Base-by-base conservation (phyloP, 108 stramenopile species). In the Epipyxis sp. region DNA sequence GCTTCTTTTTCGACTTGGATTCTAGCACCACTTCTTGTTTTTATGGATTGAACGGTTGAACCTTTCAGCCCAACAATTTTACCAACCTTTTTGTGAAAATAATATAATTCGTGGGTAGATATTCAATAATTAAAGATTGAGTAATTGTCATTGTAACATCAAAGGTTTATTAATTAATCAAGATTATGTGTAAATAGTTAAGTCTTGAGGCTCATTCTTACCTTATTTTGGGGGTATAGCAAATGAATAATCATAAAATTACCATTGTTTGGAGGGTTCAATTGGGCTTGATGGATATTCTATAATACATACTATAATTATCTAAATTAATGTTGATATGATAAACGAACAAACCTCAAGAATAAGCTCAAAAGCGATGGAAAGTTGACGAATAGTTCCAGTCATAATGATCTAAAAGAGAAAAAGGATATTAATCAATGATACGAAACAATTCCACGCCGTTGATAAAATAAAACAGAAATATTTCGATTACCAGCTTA, bases 1-100 rank as follows among this genome's bases (percentile, higher is more conserved):
- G 61, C 30, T 29, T 65, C 61, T 25, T 65, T 65, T 32, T 65
- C 61, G 3, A 65, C 34, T 13, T 32, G 61, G 34, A 65, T 65
- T 10, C 30, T 6, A 13, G 61, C 61, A 65, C 61, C 61, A 65
- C 34, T 35, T 65, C 34, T 65, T 32, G 34, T 37, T 32, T 65
- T 65, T 16, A 65, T 65, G 25, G 61, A 32, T 65, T 65, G 61
- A 10, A 65, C 34, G 30, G 34, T 65, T 10, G 6, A 32, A 25
- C 61, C 61, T 37, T 65, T 65, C 13, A 32, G 6, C 20, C 61
- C 61, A 65, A 65, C 61, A 29, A 32, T 32, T 65, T 25, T 65
- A 32, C 61, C 61, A 37, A 32, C 61, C 61, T 65, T 65, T 65
- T 65, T 10, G 6, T 32, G 34, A 37, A 65, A 3, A 65, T 25